Evolutionary conservation across 1,139 yeast genomes (phyloP), one percentile per base, ranked within the genome.

Genomic region (Kodamaea fungicola): DNA sequence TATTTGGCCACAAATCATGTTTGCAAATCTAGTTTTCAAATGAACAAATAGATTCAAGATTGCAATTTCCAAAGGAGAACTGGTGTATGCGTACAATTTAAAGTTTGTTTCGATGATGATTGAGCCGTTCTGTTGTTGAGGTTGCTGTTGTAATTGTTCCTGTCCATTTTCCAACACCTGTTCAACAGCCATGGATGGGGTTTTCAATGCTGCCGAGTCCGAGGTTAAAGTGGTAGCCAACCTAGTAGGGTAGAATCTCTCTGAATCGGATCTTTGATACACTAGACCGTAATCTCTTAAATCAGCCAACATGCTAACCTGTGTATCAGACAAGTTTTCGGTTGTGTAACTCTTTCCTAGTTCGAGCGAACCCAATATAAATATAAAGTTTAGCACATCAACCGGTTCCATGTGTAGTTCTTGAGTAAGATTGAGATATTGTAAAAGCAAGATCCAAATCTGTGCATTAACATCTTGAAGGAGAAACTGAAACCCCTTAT

Each of bases 51-150:
- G 61, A 53, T 89, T 87, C 38, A 94, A 67, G 42, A 94, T 86
- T 8, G 98, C 97, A 46, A 92, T 90, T 60, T 94, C 97, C 42
- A 92, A 69, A 2, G 98, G 97, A 1, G 97, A 89, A 44, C 88
- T 85, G 2, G 98, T 90, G 57, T 92, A 92, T 30, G 98, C 95
- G 53, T 92, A 92, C 3, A 94, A 55, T 52, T 94, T 85, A 68
- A 88, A 92, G 60, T 92, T 92, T 0, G 99, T 92, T 59, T 92
- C 99, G 31, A 94, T 72, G 43, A 92, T 86, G 41, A 92, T 73
- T 21, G 94, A 79, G 1, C 96, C 95, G 28, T 65, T 61, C 22
- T 34, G 39, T 30, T 42, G 45, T 21, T 28, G 42, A 23, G 29
- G 44, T 23, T 8, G 51, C 44, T 12, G 46, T 56, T 10, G 51